phyloP scores from a whole-genome alignment of 257 asterid species.

The Nemophila menziesii region DNA sequence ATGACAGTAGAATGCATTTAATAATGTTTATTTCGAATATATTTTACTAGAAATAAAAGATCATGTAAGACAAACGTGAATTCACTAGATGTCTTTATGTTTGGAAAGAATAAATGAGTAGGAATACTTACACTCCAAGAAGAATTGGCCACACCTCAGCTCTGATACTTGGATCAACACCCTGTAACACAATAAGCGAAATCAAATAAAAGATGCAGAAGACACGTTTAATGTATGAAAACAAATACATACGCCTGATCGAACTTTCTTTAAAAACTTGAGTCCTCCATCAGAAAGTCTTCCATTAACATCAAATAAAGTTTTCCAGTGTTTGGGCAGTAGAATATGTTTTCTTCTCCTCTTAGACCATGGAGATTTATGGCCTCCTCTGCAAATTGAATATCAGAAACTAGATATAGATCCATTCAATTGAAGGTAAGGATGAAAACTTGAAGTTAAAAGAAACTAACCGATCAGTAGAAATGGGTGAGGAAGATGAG shows the following conservation, averaged over 20 bases:
- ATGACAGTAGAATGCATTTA: too few species aligned
- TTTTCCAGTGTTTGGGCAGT: slow-evolving; percentile 63
- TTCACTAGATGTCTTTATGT: too few species aligned
- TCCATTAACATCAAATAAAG: slow-evolving; percentile 58
- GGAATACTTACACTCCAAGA: slow-evolving; percentile 61
- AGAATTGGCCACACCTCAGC: slow-evolving; percentile 95
- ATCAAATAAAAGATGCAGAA: background rate
- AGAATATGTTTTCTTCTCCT: slow-evolving; percentile 73
- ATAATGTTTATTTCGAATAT: too few species aligned
- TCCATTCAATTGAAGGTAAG: background rate
- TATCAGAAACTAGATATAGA: too few species aligned
- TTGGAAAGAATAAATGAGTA: slow-evolving; percentile 9
- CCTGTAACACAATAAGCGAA: slow-evolving; percentile 34
- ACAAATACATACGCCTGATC: slow-evolving; percentile 54
- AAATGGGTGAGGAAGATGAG: slow-evolving; percentile 36
- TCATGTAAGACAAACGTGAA: too few species aligned
- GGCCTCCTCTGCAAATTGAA: slow-evolving; percentile 43
- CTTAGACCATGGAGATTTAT: slow-evolving; percentile 85
- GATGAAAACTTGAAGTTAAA: slow-evolving; percentile 2
- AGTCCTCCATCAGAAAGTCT: slow-evolving; percentile 71
- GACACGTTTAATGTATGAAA: background rate
- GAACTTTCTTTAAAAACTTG: slow-evolving; percentile 76
- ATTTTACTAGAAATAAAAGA: too few species aligned
- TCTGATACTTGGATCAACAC: slow-evolving; percentile 86
- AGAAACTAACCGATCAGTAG: slow-evolving; percentile 58